Base-by-base conservation (phyloP, 768 basidiomycete genomes). In the Xerocomellus amylosporus region DNA sequence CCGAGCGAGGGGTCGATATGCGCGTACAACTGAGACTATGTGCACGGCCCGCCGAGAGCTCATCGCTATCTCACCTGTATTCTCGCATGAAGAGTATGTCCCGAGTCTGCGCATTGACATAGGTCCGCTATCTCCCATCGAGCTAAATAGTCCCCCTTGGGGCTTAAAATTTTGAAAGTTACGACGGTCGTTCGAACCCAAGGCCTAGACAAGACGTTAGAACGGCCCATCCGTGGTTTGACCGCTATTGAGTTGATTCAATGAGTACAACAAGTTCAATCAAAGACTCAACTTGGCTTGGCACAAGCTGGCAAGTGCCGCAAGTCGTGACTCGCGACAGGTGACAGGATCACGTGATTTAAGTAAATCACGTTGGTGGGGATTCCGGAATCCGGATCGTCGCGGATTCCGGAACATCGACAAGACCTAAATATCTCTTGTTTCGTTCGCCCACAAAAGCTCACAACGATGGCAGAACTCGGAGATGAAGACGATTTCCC, bases 401-500 rank as follows among this genome's bases (percentile, higher is more conserved):
- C 24, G 30, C 30, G 12, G 33, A 34, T 15, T 14, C 14, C 33
- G 33, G 33, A 34, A 34, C 6, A 15, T 33, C 33, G 33, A 15
- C 13, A 38, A 24, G 5, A 30, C 8, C 41, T 15, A 3, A 12
- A 20, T n/a, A n/a, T 14, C 8, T 28, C 34, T 24, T 42, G 34
- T n/a, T 28, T 42, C 28, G 8, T 34, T 38, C 44, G 8, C 10
- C 38, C 26, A 56, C 53, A 19, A 46, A 38, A 31, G 45, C 38
- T 34, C 28, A 24, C 36, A 37, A 43, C 42, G 42, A 73, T 73
- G 72, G 45, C 67, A 33, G 62, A 61, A 50, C 42, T 28, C 1
- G 61, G 61, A 31, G 63, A 60, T 1, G 72, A 72, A n/a, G 81
- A 86, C 61, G 78, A 83, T 51, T 87, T 79, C 53, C 77, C 77